Conservation (phyloP, 1,284 basidiomycete species). For the Coniophora puteana region DNA sequence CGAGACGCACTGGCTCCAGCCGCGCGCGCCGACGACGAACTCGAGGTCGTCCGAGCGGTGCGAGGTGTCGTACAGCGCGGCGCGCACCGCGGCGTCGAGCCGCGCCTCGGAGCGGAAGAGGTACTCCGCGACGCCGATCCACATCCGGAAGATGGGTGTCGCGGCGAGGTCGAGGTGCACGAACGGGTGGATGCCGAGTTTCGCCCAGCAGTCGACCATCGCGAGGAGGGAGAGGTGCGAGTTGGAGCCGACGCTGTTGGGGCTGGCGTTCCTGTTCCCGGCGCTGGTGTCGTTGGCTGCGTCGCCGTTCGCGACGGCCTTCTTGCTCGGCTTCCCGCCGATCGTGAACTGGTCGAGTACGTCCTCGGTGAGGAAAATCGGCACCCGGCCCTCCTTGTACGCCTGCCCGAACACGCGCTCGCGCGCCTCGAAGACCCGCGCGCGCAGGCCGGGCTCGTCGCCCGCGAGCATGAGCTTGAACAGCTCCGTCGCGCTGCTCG, state of each 20-base stretch:
- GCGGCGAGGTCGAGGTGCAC: slow-evolving; percentile 92
- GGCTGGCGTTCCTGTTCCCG: slow-evolving; percentile 5
- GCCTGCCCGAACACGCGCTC: slow-evolving; percentile 72
- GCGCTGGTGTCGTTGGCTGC: slow-evolving; percentile 28
- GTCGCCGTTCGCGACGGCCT: slow-evolving; percentile 2
- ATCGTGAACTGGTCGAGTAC: slow-evolving; percentile 83
- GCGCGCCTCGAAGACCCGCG: slow-evolving; percentile 75
- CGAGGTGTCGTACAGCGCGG: slow-evolving; percentile 76
- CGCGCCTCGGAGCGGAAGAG: slow-evolving; percentile 73
- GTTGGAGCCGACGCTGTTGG: slow-evolving; percentile 46
- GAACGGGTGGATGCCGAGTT: slow-evolving; percentile 85
- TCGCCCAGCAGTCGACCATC: slow-evolving; percentile 98
- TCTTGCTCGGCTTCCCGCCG: slow-evolving; percentile 18
- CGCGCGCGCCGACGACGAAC: slow-evolving; percentile 92
- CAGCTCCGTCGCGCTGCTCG: slow-evolving; percentile 80
- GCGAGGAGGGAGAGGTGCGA: slow-evolving; percentile 95
- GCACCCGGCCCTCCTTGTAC: slow-evolving; percentile 34
- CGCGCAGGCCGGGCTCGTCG: slow-evolving; percentile 60
- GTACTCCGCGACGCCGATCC: slow-evolving; percentile 97
- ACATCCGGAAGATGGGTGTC: slow-evolving; percentile 94
- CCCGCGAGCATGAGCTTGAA: slow-evolving; percentile 97
- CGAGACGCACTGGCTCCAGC: slow-evolving; percentile 93
- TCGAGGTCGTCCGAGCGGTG: slow-evolving; percentile 91
- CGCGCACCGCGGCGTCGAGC: slow-evolving; percentile 70
- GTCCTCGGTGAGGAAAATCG: slow-evolving; percentile 85